Conservation (phyloP, 2,329 filamentous ascomycete species). For the Epichloe bromicola region DNA sequence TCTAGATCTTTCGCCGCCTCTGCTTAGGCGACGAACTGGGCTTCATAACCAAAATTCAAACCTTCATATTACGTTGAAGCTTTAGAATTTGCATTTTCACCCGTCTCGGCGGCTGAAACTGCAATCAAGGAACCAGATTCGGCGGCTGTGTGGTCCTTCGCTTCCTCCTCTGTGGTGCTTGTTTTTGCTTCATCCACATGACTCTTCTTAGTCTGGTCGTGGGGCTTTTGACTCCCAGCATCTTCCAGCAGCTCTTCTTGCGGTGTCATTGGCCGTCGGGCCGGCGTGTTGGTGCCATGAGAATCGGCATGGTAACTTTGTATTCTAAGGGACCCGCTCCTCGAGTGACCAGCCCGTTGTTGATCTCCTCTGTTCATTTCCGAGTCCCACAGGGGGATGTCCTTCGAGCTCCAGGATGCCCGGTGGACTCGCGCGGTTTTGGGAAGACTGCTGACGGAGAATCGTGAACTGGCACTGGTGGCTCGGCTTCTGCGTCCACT, state of each 20-base stretch:
- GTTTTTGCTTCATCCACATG: neutral
- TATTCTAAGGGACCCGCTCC: constrained; percentile 20
- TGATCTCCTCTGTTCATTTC: constrained; percentile 21
- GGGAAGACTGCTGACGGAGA: constrained; percentile 33
- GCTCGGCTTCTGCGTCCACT: constrained; percentile 24
- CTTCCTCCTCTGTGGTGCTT: neutral
- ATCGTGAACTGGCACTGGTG: constrained; percentile 31
- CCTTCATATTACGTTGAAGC: neutral
- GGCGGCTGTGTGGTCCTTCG: neutral
- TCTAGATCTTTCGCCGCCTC: too few species aligned
- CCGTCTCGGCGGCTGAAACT: neutral
- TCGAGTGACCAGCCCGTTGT: constrained; percentile 14
- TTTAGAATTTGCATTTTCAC: neutral
- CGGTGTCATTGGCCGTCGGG: constrained; percentile 18
- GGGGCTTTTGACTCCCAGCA: neutral
- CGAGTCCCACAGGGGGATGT: constrained; percentile 33
- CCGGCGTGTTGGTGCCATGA: constrained; percentile 7
- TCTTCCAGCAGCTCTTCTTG: constrained; percentile 15
- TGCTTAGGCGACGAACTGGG: too few species aligned
- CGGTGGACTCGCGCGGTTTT: constrained; percentile 36
- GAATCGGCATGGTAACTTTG: constrained; percentile 11
- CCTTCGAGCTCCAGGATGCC: constrained; percentile 38
- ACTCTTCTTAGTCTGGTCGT: neutral
- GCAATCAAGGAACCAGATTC: neutral
- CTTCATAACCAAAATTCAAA: too few species aligned